Conservation (phyloP, 441 rosid genomes). For the Erodium texanum region DNA sequence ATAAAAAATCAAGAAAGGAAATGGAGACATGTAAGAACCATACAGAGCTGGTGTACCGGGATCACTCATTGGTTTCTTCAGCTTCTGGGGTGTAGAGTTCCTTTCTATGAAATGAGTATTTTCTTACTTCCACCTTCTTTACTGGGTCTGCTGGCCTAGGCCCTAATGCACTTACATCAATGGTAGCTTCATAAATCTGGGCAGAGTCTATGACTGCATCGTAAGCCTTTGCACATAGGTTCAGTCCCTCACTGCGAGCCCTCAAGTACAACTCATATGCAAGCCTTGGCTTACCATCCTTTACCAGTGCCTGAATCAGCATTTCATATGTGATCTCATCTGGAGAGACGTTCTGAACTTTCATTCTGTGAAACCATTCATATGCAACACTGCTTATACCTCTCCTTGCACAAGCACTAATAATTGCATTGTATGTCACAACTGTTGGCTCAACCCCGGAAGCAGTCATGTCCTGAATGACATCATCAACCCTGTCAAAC, state of each 20-base stretch:
- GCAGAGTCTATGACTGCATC: slow-evolving; percentile 54
- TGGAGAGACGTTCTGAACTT: slow-evolving; percentile 43
- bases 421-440: slow-evolving; percentile 79
- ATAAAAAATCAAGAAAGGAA: no score
- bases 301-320: slow-evolving; percentile 65
- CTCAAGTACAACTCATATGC: slow-evolving; percentile 58
- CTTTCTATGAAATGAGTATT: slow-evolving; percentile 17
- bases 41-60: no score
- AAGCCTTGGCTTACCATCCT: slow-evolving; percentile 70
- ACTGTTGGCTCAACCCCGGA: slow-evolving; percentile 60
- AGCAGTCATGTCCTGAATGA: slow-evolving; percentile 54
- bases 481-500: slow-evolving; percentile 49
- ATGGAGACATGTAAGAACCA: no score
- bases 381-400: slow-evolving; percentile 58
- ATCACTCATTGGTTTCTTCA: slow-evolving; percentile 16
- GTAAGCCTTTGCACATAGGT: slow-evolving; percentile 49
- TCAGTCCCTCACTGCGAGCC: slow-evolving; percentile 49
- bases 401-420: slow-evolving; percentile 51
- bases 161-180: slow-evolving; percentile 53
- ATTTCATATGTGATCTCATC: slow-evolving; percentile 65
- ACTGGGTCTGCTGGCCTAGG: slow-evolving; percentile 46
- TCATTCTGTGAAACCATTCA: slow-evolving; percentile 85
- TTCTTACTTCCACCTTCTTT: slow-evolving; percentile 28
- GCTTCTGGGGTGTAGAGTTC: slow-evolving; percentile 26
- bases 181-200: slow-evolving; percentile 42